Conservation (phyloP, 208 protist species). For the Crithidia expoeki region DNA sequence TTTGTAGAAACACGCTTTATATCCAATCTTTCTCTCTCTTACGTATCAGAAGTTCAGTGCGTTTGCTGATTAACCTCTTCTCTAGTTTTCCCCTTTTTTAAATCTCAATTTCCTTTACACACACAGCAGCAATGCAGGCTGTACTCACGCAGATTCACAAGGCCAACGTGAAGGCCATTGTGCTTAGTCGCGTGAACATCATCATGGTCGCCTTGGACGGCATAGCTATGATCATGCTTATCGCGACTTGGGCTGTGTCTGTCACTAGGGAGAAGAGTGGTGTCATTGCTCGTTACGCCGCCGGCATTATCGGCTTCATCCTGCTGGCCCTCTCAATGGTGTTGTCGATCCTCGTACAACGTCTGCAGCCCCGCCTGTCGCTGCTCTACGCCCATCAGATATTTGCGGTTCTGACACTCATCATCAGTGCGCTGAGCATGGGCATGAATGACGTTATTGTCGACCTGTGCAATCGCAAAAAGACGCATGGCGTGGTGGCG, state of each 20-base stretch:
- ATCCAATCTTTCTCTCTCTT: no score
- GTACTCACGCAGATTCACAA: conserved; percentile 67
- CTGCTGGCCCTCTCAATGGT: conserved; percentile 59
- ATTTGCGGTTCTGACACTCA: conserved; percentile 65
- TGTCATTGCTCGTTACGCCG: conserved; percentile 52
- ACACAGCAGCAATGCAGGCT: conserved; percentile 54
- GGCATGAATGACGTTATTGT: conserved; percentile 85
- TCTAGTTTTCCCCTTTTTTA: conserved; percentile 5
- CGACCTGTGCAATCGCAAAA: conserved; percentile 61
- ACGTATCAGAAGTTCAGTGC: neutral
- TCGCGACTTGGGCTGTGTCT: conserved; percentile 65
- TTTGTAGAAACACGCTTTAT: no score
- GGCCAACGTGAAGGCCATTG: conserved; percentile 75
- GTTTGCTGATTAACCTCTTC: neutral
- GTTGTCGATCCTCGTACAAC: conserved; percentile 63
- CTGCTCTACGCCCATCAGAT: conserved; percentile 79
- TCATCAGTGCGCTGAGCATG: conserved; percentile 70
- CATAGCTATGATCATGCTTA: conserved; percentile 67
- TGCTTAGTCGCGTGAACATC: conserved; percentile 72
- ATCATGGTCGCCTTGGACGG: conserved; percentile 59
- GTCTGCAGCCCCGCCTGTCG: conserved; percentile 57
- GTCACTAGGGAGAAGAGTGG: conserved; percentile 54
- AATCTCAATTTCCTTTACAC: conserved; percentile 4
- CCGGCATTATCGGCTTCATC: conserved; percentile 67
- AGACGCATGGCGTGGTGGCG: conserved; percentile 28